Evolutionary conservation across 1,284 basidiomycete species (phyloP).

Genomic region (Cryptococcus sp.): DNA sequence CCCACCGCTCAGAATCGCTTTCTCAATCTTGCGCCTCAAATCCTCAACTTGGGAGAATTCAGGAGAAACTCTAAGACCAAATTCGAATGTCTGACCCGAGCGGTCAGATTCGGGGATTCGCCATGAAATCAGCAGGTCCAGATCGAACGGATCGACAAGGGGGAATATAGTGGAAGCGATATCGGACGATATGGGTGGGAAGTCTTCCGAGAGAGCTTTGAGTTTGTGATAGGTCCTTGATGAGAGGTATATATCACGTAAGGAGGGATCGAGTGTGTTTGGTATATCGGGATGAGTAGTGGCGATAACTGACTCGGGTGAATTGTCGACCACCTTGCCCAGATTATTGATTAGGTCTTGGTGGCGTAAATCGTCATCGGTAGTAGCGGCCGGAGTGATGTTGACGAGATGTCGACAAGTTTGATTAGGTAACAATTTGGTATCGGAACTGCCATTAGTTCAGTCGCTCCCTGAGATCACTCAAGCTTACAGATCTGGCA

Average conservation of each 20-base stretch:
- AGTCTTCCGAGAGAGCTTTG: constrained; percentile 31
- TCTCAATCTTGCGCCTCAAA: constrained; percentile 57
- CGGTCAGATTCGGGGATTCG: constrained; percentile 54
- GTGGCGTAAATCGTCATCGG: constrained; percentile 19
- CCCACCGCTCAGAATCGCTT: constrained; percentile 59
- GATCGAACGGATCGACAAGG: constrained; percentile 64
- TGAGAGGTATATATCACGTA: background rate
- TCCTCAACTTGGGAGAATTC: constrained; percentile 56
- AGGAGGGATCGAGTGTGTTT: background rate
- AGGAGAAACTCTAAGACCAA: constrained; percentile 63
- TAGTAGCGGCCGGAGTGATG: background rate
- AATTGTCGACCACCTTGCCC: constrained; percentile 23
- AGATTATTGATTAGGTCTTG: constrained; percentile 19
- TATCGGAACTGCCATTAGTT: background rate
- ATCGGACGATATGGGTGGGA: constrained; percentile 60
- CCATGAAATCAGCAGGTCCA: constrained; percentile 74
- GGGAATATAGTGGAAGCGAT: constrained; percentile 66
- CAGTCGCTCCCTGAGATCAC: background rate
- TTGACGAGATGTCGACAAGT: constrained; percentile 15
- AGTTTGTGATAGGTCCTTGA: background rate
- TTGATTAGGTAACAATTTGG: constrained; percentile 30
- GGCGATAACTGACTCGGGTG: constrained; percentile 1
- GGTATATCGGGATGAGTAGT: background rate
- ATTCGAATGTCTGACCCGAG: constrained; percentile 59
- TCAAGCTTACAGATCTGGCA: background rate